A percentile compares a stretch with the other conserved stretches of the same genome.
Conservation (phyloP, 140 eudicot species). For the Stevia rebaudiana region DNA sequence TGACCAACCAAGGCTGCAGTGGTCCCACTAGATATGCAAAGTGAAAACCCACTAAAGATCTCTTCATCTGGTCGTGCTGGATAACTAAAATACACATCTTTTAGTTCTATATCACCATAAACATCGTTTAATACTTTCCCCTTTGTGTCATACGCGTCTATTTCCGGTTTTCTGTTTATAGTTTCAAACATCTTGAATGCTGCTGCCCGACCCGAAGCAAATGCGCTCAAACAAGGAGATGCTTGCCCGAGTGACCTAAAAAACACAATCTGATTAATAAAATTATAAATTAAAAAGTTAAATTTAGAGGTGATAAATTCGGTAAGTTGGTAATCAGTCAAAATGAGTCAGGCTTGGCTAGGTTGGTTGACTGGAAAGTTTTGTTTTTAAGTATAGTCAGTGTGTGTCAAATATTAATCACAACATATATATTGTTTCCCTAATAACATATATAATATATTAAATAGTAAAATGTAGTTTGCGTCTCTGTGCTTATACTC, state of each 20-base stretch:
- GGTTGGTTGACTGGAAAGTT: not conserved
- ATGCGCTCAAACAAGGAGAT: slow-evolving; percentile 79
- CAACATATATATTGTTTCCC: no score
- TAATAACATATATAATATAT: no score
- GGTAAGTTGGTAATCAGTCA: not conserved
- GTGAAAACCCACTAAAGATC: slow-evolving; percentile 53
- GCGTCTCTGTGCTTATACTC: no score
- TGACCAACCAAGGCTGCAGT: slow-evolving; percentile 90
- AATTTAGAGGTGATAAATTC: not conserved
- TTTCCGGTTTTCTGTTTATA: slow-evolving; percentile 63
- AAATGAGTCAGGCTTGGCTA: not conserved
- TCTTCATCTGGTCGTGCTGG: slow-evolving; percentile 72
- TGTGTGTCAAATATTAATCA: no score
- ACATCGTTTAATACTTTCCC: slow-evolving; percentile 57
- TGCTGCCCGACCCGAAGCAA: slow-evolving; percentile 88
- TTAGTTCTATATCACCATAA: slow-evolving; percentile 59
- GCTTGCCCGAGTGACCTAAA: slow-evolving; percentile 85
- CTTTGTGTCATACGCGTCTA: slow-evolving; percentile 62
- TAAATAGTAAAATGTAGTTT: no score
- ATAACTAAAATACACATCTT: slow-evolving; percentile 57
- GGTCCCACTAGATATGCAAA: slow-evolving; percentile 64
- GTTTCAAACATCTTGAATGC: slow-evolving; percentile 92
- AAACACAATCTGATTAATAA: not conserved
- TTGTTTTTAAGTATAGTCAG: not conserved
- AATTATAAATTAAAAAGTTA: not conserved